Evolutionary conservation across 192 early-diverging fungal genomes (phyloP).

Genomic region (Chytriomyces confervae): DNA sequence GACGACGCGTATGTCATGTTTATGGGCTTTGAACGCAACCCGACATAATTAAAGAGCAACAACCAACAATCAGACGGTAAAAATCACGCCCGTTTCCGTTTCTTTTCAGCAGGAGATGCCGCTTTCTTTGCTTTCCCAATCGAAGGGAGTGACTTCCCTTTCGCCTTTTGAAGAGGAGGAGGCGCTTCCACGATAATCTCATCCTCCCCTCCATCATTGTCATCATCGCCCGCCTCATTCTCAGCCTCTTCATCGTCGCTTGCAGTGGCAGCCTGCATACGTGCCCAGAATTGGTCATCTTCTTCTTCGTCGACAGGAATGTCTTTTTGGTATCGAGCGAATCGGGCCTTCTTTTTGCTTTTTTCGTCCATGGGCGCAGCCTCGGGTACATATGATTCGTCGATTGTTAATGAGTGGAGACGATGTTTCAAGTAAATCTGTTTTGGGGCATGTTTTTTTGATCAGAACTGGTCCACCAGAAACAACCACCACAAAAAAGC

Average conservation of each 20-base stretch:
- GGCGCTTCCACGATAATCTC: not conserved
- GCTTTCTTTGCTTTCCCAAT: not conserved
- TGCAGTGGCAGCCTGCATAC: not conserved
- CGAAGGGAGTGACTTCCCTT: not conserved
- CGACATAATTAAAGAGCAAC: no score
- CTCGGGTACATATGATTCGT: not conserved
- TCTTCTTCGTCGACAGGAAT: slow-evolving; percentile 2
- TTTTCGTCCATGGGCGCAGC: not conserved
- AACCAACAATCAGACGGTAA: not conserved
- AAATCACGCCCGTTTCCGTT: not conserved
- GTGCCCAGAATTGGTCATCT: slow-evolving; percentile 13
- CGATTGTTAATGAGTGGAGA: not conserved
- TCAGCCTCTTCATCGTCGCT: slow-evolving; percentile 14
- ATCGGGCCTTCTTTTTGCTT: not conserved
- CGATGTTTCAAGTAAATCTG: slow-evolving; percentile 27
- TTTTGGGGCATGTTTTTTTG: not conserved
- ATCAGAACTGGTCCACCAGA: no score
- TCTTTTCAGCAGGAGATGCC: not conserved
- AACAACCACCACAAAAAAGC: not conserved
- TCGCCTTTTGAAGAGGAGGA: not conserved
- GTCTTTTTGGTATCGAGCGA: not conserved
- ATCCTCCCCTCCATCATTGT: slow-evolving; percentile 8
- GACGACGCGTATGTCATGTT: no score
- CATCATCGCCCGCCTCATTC: not conserved
- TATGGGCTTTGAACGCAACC: no score